phyloP scores from a whole-genome alignment of 805 yeast species.

The Kuraishia hungarica region DNA sequence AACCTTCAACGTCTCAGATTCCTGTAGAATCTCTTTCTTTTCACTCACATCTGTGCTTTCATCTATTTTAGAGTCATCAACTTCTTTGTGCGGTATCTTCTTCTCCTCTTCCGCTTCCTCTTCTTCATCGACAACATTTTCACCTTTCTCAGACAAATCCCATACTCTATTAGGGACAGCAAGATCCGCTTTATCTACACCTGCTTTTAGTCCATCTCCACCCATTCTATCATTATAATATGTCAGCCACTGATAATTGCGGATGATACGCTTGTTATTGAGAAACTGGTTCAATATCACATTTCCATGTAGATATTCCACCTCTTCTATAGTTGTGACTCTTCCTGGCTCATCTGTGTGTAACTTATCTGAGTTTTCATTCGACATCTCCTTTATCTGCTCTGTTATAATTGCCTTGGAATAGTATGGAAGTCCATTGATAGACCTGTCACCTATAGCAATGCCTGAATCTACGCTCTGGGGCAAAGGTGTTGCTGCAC shows the following conservation, averaged over 20 bases:
- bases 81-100: no score
- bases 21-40: neutral
- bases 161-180: neutral
- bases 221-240: constrained; percentile 40
- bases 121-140: neutral
- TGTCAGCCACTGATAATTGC: constrained; percentile 38
- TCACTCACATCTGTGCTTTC: no score
- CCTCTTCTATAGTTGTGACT: constrained; percentile 26
- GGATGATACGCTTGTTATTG: constrained; percentile 29
- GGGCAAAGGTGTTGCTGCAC: neutral
- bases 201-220: constrained; percentile 11
- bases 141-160: neutral
- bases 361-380: neutral
- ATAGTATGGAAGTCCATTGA: constrained; percentile 4
- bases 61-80: no score
- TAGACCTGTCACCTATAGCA: constrained; percentile 14
- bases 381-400: constrained; percentile 20
- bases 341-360: neutral
- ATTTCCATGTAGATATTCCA: constrained; percentile 41
- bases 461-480: neutral
- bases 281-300: constrained; percentile 36
- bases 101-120: neutral
- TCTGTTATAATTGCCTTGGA: constrained; percentile 11
- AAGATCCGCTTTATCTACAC: neutral
- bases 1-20: neutral